Evolutionary conservation across 2,329 filamentous ascomycete genomes (phyloP), one percentile per base, ranked within the genome.

Genomic region (Xylaria arbuscula): DNA sequence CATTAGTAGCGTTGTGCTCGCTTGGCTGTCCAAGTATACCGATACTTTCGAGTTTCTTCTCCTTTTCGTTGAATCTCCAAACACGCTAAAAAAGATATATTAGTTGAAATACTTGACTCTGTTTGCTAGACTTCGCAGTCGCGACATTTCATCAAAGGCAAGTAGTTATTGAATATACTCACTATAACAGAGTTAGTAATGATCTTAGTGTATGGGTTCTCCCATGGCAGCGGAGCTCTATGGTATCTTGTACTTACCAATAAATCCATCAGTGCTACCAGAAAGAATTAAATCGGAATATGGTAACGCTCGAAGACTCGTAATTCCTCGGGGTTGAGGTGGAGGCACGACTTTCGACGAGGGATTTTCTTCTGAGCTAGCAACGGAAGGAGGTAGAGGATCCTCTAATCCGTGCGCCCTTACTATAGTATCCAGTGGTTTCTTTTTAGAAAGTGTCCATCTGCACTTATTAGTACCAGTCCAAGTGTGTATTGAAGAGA

Each of bases 191-290:
- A 17, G 57, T 70, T 47, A 70, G 69, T 45, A 47, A n/a, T 6
- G 1, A 51, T 57, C n/a, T 59, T 19, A 1, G n/a, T 40, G 28
- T 1, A 50, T 24, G 28, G 11, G 9, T 34, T 32, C 13, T 36
- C 24, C 38, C 2, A 57, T 56, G n/a, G 38, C 17, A 34, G 1
- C 5, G 3, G 11, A 19, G 3, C 11, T 28, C 11, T 28, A 19
- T 5, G n/a, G 9, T 0, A 50, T 17, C 13, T 7, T 34, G 24
- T 57, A 67, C 69, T 28, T 64, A 71, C 69, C 69, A 69, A 99
- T 86, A 79, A 88, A 90, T 2, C 96, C 96, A 78, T 97, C 96
- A 94, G 95, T 99, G 80, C 93, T 97, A 38, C 95, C 96, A 72
- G 90, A 97, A 59, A 99, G 84, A 65, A 99, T 89, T 59, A 97